Conservation (phyloP, 805 yeast genomes). For the Kurtzmaniella fragi region DNA sequence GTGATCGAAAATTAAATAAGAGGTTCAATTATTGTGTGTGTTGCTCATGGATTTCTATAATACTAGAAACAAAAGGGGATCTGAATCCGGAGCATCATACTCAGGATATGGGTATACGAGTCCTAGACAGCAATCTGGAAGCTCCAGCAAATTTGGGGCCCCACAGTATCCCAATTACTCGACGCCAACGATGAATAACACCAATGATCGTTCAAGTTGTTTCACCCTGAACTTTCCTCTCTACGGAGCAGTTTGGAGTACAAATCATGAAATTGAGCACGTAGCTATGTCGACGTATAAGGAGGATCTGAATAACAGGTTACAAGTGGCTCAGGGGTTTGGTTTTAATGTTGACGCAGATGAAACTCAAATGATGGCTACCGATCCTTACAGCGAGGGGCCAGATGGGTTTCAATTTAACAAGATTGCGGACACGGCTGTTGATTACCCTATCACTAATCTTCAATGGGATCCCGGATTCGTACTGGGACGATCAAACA, state of each 20-base stretch:
- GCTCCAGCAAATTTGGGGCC: no score
- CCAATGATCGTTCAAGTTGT: no score
- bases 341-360: conserved; percentile 19
- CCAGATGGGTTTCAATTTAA: conserved; percentile 38
- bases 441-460: conserved; percentile 67
- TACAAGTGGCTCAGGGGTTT: conserved; percentile 45
- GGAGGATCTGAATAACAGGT: conserved; percentile 68
- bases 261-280: conserved; percentile 30
- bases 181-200: no score
- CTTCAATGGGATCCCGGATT: conserved; percentile 69
- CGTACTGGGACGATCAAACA: conserved; percentile 16
- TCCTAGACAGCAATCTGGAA: no score
- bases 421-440: conserved; percentile 45
- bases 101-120: background rate
- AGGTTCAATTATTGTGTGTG: no score
- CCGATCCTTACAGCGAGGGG: conserved; percentile 7
- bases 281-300: conserved; percentile 73
- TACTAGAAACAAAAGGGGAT: conserved; percentile 5
- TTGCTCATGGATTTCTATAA: conserved; percentile 8
- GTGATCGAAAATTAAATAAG: no score
- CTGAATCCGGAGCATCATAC: conserved; percentile 8
- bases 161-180: no score
- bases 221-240: no score
- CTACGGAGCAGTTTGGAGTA: conserved; percentile 10
- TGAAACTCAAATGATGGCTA: conserved; percentile 12